Base-by-base conservation (phyloP, 73 alveolate species). In the Paramecium sonneborni region DNA sequence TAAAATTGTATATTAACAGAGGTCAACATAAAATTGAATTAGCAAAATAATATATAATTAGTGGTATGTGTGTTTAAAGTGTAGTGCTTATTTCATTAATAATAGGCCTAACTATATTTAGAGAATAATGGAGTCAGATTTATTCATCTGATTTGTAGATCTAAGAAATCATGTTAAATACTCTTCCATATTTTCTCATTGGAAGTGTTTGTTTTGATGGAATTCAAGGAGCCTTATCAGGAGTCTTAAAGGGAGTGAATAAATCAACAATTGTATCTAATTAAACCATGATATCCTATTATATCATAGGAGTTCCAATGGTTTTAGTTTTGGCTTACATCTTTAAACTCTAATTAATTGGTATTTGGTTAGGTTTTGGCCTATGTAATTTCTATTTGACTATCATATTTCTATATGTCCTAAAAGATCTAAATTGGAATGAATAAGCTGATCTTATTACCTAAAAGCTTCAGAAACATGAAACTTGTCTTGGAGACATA, bases 281-380 rank as follows among this genome's bases (percentile, higher is more conserved):
- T 46, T 7, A 32, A 7, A 79, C 90, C 1, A 30, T 79, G 39
- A 43, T 44, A 43, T 41, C 72, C 15, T 79, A 43, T 24, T 79
- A 79, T 46, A 21, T 79, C 1, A 39, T 79, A 14, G 90, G 90
- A 21, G 9, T 79, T 10, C 90, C 90, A 24, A 23, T 79, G 3
- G 32, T 79, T 7, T 21, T 38, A 14, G 10, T 79, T 3, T 79
- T 79, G 23, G 55, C 90, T 1, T 79, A 30, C 41, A 24, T 12
- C 3, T 46, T 79, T 21, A 15, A 46, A 6, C 43, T 79, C 6
- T 2, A 46, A 20, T 79, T 79, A 79, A 79, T 43, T 39, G 90
- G 90, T 1, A 79, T 79, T 20, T 79, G 90, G 90, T n/a, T 79
- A 11, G 72, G 90, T 24, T 79, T 79, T 79, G 74, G 76, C 1